Evolutionary conservation across 2,329 filamentous ascomycete genomes (phyloP).

Genomic region (Colletotrichum echinochloae): DNA sequence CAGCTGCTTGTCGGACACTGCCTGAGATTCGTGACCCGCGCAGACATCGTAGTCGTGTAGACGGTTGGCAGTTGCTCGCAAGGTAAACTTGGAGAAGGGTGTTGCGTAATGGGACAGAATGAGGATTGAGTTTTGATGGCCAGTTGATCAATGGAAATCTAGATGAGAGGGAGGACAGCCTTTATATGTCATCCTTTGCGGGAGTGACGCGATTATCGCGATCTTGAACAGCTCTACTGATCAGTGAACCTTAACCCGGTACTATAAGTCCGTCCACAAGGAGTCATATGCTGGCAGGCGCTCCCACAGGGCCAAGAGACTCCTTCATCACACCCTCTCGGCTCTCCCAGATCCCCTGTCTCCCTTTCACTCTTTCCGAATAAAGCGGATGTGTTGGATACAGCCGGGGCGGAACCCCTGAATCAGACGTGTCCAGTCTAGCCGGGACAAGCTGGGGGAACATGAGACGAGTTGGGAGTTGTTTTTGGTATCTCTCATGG

Average conservation of each 20-base stretch:
- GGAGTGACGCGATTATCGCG: not conserved
- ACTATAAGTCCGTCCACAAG: not conserved
- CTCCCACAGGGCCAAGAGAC: too few relatives aligned
- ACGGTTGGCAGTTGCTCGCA: accelerated
- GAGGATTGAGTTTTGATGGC: not conserved
- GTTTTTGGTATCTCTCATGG: not conserved
- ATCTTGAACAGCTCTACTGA: not conserved
- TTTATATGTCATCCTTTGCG: not conserved
- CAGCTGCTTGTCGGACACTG: not conserved
- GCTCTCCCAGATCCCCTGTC: not conserved
- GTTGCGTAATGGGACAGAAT: not conserved
- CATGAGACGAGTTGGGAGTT: not conserved
- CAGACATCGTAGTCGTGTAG: not conserved
- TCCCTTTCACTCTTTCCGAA: not conserved
- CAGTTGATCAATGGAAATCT: not conserved
- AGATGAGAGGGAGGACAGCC: not conserved
- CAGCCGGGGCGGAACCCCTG: not conserved
- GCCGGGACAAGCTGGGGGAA: not conserved
- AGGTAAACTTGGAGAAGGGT: not conserved
- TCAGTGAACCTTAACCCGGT: not conserved
- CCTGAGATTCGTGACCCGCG: not conserved
- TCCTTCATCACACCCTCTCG: not conserved
- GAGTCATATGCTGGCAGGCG: not conserved
- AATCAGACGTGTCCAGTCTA: not conserved
- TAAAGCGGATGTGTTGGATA: not conserved